phyloP scores from a whole-genome alignment of 2,329 filamentous ascomycete species.

The Monilinia vaccinii-corymbosi region DNA sequence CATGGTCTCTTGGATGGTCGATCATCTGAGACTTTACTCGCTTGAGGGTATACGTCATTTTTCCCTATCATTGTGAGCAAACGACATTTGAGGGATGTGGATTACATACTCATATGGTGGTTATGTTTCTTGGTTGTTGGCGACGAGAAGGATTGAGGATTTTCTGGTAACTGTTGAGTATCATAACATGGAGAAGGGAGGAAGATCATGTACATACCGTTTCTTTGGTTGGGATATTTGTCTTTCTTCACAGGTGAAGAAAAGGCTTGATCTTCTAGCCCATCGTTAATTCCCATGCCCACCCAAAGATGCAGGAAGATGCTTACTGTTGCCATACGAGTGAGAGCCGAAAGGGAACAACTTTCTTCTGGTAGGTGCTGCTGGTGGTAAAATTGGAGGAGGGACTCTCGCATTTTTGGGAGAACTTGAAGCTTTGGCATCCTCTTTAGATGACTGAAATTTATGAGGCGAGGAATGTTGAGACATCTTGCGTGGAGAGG shows the following conservation, averaged over 20 bases:
- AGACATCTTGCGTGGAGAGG: neutral
- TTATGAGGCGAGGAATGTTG: neutral
- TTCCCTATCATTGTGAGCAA: neutral
- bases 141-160: neutral
- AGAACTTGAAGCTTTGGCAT: neutral
- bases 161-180: neutral
- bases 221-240: neutral
- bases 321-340: neutral
- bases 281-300: too few species aligned
- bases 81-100: too few species aligned
- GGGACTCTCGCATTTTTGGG: neutral
- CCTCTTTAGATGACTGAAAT: neutral
- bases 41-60: neutral
- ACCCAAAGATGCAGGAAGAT: too few species aligned
- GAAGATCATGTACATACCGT: neutral
- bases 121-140: neutral
- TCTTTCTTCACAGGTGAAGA: too few species aligned
- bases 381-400: neutral
- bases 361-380: neutral
- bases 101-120: neutral
- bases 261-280: too few species aligned
- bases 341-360: neutral
- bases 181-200: too few species aligned
- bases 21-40: neutral
- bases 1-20: neutral